These are phyloP conservation scores for Flaveria sonorensis DNA, from an alignment of 129 eudicot species.

Conservation along the genomic window DNA sequence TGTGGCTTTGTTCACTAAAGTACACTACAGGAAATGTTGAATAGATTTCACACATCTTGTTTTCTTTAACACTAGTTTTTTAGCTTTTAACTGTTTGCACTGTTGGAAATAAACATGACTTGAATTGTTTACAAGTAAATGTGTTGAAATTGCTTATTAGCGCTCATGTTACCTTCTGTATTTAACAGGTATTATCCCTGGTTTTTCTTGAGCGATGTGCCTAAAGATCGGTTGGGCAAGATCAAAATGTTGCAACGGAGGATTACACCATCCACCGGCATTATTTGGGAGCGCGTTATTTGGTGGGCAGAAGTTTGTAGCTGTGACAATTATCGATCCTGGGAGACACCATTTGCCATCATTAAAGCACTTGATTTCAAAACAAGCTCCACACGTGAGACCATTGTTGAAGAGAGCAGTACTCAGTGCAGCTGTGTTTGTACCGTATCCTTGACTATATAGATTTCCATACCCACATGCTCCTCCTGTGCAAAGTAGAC, in stretches of 20 bases:
- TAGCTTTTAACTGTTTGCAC: neutral
- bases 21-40: neutral
- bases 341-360: slow-evolving; percentile 59
- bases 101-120: neutral
- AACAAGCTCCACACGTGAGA: slow-evolving; percentile 60
- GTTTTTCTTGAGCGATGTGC: slow-evolving; percentile 56
- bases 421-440: slow-evolving; percentile 58
- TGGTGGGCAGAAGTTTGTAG: slow-evolving; percentile 69
- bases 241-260: slow-evolving; percentile 59
- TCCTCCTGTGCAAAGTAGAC: slow-evolving; percentile 37
- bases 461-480: slow-evolving; percentile 66
- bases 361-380: slow-evolving; percentile 51
- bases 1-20: neutral
- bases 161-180: slow-evolving; percentile 48
- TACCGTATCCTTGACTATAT: slow-evolving; percentile 57
- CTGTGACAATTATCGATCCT: slow-evolving; percentile 54
- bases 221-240: slow-evolving; percentile 58
- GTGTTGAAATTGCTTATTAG: neutral
- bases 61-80: too few species aligned
- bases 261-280: slow-evolving; percentile 67
- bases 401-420: slow-evolving; percentile 62
- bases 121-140: neutral
- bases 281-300: slow-evolving; percentile 51
- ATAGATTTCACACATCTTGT: too few species aligned
- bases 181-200: slow-evolving; percentile 61